phyloP scores from a whole-genome alignment of 2,329 filamentous ascomycete genomes.

The Didymellaceae sp. region DNA sequence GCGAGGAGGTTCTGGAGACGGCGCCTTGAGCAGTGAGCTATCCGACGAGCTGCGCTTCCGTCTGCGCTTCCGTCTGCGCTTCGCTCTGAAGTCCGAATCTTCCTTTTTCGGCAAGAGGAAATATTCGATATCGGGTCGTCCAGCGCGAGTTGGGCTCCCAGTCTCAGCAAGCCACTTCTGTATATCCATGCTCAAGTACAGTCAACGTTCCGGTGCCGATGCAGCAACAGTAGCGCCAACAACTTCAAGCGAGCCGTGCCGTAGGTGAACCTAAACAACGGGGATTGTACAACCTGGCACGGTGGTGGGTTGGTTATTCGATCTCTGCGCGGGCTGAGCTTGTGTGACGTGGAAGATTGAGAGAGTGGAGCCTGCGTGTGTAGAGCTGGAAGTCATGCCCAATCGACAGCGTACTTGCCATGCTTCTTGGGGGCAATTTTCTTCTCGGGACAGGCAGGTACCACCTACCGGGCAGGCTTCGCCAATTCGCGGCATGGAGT shows the following conservation, averaged over 20 bases:
- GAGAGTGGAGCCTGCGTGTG: not conserved
- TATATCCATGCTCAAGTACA: slow-evolving; percentile 50
- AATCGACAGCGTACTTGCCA: no score
- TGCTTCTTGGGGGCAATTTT: no score
- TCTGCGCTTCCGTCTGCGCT: slow-evolving; percentile 41
- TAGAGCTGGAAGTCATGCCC: no score
- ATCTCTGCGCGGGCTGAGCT: slow-evolving; percentile 22
- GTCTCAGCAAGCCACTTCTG: slow-evolving; percentile 54
- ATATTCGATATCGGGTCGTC: slow-evolving; percentile 27
- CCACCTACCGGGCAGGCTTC: no score
- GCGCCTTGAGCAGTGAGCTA: slow-evolving; percentile 45
- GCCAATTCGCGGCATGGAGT: no score
- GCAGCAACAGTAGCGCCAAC: not conserved
- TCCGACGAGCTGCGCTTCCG: slow-evolving; percentile 49
- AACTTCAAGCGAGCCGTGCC: slow-evolving; percentile 29
- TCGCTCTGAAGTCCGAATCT: slow-evolving; percentile 22
- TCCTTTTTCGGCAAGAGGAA: slow-evolving; percentile 29
- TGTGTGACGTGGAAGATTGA: slow-evolving; percentile 32
- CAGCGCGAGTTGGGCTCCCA: slow-evolving; percentile 39
- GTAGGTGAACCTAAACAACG: slow-evolving; percentile 1
- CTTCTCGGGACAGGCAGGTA: no score
- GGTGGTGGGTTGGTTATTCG: slow-evolving; percentile 24
- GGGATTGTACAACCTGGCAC: slow-evolving; percentile 34
- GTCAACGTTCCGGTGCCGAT: slow-evolving; percentile 5
- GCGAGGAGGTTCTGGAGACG: slow-evolving; percentile 19